Evolutionary conservation across 768 basidiomycete genomes (phyloP).

Genomic region (Daedalea quercina): DNA sequence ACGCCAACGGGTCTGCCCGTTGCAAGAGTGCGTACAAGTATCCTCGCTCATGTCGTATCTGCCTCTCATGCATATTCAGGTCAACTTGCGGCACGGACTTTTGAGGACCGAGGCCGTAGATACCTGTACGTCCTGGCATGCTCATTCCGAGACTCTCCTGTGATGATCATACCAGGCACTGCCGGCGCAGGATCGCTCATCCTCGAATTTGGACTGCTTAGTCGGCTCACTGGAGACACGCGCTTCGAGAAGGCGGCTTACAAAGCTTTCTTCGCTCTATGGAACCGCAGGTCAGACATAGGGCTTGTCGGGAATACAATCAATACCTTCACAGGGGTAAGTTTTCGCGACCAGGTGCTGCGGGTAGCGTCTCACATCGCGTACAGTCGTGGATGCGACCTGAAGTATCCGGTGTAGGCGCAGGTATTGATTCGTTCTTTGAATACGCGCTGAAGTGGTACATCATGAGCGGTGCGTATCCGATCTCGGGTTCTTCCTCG

Average conservation of each 20-base stretch:
- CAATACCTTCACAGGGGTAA: conserved; percentile 73
- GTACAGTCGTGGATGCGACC: conserved; percentile 67
- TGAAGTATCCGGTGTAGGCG: conserved; percentile 78
- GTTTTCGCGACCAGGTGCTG: conserved; percentile 23
- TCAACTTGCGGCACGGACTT: conserved; percentile 81
- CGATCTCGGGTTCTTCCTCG: neutral
- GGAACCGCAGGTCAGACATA: conserved; percentile 85
- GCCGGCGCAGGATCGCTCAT: conserved; percentile 92
- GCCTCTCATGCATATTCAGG: conserved; percentile 33
- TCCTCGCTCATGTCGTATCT: conserved; percentile 6
- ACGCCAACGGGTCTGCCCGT: conserved; percentile 91
- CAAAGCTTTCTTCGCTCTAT: conserved; percentile 87
- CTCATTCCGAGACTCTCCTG: neutral
- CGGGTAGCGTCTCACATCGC: neutral
- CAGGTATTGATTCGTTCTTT: conserved; percentile 93
- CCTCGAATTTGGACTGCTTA: conserved; percentile 90
- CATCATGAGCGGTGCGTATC: conserved; percentile 62
- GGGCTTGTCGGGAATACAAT: conserved; percentile 86
- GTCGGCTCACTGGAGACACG: conserved; percentile 83
- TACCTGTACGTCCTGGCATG: conserved; percentile 57
- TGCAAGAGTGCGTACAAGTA: conserved; percentile 55
- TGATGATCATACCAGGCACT: conserved; percentile 45
- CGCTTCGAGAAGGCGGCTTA: conserved; percentile 87
- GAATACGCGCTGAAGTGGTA: conserved; percentile 95
- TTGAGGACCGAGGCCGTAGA: conserved; percentile 69